These are phyloP conservation scores for Extremus antarcticus DNA, from an alignment of 495 filamentous ascomycete genomes.

Conservation along the genomic window DNA sequence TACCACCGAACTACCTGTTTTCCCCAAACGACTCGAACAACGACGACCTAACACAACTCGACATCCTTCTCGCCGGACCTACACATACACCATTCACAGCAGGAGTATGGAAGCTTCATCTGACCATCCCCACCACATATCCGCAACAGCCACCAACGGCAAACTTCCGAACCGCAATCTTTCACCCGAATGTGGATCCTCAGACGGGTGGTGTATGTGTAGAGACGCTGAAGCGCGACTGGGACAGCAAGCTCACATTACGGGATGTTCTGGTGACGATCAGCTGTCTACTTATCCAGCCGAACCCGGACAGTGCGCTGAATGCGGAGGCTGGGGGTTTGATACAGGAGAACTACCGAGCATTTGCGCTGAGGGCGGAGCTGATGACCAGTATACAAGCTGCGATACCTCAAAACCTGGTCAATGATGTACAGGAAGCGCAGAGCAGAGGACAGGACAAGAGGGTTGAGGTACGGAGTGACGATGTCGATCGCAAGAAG, in stretches of 20 bases:
- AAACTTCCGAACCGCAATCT: constrained; percentile 55
- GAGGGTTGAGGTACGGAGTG: constrained; percentile 1
- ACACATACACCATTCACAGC: constrained; percentile 51
- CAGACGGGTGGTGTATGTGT: constrained; percentile 56
- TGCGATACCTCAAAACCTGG: constrained; percentile 34
- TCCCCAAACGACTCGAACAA: constrained; percentile 29
- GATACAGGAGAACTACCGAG: constrained; percentile 51
- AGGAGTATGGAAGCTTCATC: constrained; percentile 50
- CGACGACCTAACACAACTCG: constrained; percentile 52
- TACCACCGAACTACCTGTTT: constrained; percentile 60
- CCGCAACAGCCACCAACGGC: constrained; percentile 56
- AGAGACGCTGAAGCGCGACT: constrained; percentile 62
- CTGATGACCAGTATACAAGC: constrained; percentile 62
- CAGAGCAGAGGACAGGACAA: constrained; percentile 48
- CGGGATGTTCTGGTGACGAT: constrained; percentile 58
- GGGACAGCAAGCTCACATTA: constrained; percentile 49
- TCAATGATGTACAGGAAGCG: constrained; percentile 41
- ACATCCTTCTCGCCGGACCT: constrained; percentile 51
- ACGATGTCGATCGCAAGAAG: constrained; percentile 1
- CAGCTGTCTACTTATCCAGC: constrained; percentile 59
- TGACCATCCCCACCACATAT: constrained; percentile 55
- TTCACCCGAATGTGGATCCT: constrained; percentile 65
- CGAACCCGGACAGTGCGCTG: constrained; percentile 60
- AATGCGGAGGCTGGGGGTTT: constrained; percentile 54
- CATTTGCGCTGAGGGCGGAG: constrained; percentile 49